These are phyloP conservation scores for Candida sanyaensis DNA, from an alignment of 1,139 yeast genomes.

Conservation along the genomic window DNA sequence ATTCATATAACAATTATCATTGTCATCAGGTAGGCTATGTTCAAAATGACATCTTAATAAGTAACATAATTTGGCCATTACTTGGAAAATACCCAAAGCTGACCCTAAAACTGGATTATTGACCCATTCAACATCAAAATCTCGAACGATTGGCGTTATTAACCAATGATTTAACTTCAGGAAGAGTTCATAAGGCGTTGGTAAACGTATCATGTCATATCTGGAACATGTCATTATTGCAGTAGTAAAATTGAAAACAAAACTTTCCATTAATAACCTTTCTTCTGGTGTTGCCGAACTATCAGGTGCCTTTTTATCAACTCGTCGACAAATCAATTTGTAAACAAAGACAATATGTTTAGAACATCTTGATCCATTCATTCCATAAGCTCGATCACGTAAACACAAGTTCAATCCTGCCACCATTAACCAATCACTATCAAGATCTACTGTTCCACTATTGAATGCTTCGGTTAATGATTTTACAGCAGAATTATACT, in stretches of 20 bases:
- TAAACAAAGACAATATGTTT: slow-evolving; percentile 12
- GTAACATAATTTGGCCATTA: slow-evolving; percentile 10
- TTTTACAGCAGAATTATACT: slow-evolving; percentile 9
- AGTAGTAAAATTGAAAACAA: slow-evolving; percentile 10
- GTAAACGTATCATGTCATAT: slow-evolving; percentile 8
- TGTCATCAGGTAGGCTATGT: neutral
- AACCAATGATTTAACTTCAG: slow-evolving; percentile 9
- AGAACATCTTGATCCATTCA: slow-evolving; percentile 11
- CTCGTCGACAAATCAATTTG: slow-evolving; percentile 7
- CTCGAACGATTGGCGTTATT: slow-evolving; percentile 7
- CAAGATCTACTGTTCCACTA: slow-evolving; percentile 8
- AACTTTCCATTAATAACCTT: slow-evolving; percentile 11
- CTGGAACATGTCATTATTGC: slow-evolving; percentile 9
- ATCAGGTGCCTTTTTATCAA: neutral
- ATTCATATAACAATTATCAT: slow-evolving; percentile 5
- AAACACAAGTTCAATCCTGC: slow-evolving; percentile 12
- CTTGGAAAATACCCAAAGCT: slow-evolving; percentile 11
- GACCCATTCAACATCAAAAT: slow-evolving; percentile 12
- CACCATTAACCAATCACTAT: slow-evolving; percentile 13
- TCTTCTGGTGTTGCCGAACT: slow-evolving; percentile 8
- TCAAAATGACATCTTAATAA: slow-evolving; percentile 12
- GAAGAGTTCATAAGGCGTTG: slow-evolving; percentile 11
- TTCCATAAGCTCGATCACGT: slow-evolving; percentile 11
- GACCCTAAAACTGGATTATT: slow-evolving; percentile 12
- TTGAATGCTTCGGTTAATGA: slow-evolving; percentile 7